Conservation (phyloP, 345 rosid genomes). For the Triadica sebifera region DNA sequence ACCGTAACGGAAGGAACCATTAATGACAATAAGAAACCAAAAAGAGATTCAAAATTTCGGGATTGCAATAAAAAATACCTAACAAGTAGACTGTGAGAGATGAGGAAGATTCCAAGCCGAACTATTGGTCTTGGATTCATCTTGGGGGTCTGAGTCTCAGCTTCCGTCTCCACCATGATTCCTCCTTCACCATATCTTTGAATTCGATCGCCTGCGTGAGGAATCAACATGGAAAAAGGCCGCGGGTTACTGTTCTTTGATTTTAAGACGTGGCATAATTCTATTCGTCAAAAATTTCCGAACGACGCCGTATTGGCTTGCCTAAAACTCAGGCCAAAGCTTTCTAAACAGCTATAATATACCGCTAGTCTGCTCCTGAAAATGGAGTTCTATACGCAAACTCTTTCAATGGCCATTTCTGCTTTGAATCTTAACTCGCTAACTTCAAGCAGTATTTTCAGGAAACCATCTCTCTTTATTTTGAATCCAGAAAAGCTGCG, state of each 20-base stretch:
- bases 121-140: slow-evolving; percentile 70
- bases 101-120: slow-evolving; percentile 70
- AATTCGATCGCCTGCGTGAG: background rate
- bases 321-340: too few species aligned
- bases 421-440: slow-evolving; percentile 3
- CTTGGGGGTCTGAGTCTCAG: slow-evolving; percentile 26
- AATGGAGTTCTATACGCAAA: background rate
- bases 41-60: background rate
- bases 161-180: background rate
- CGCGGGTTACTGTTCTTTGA: background rate
- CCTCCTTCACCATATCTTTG: background rate
- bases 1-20: background rate
- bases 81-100: slow-evolving; percentile 64
- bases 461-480: background rate
- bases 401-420: slow-evolving; percentile 27
- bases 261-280: background rate
- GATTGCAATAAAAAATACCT: slow-evolving; percentile 41
- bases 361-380: too few species aligned
- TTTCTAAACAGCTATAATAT: too few species aligned
- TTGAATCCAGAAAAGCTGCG: slow-evolving; percentile 1
- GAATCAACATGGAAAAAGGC: too few species aligned
- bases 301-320: background rate
- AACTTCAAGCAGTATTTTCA: background rate
- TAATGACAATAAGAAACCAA: background rate
- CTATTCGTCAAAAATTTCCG: background rate